A percentile compares a stretch with the other conserved stretches of the same genome.
Evolutionary conservation across 495 filamentous ascomycete species (phyloP).

Genomic region (Aspergillus funiculosus): DNA sequence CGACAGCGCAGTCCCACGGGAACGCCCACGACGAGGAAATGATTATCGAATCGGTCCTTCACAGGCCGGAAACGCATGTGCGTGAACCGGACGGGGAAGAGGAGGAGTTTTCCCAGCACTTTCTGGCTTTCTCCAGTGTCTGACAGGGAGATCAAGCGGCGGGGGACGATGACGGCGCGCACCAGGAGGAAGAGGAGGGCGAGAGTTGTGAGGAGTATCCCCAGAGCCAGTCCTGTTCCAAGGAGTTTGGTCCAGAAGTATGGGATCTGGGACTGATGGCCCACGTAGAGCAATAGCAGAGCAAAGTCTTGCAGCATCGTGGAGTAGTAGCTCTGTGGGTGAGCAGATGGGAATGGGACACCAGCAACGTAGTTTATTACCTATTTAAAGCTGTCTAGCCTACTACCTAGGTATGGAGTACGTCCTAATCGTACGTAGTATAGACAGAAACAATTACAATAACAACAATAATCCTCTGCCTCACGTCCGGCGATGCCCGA

Average conservation of each 20-base stretch:
- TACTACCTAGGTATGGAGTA: no score
- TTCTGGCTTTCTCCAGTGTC: constrained; percentile 5
- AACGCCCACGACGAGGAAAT: constrained; percentile 8
- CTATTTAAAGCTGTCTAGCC: no score
- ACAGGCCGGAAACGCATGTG: constrained; percentile 9
- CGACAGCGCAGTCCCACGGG: constrained; percentile 14
- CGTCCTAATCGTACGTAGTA: no score
- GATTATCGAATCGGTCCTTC: constrained; percentile 13
- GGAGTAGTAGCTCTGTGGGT: no score
- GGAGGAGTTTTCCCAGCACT: constrained; percentile 15
- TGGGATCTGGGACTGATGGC: constrained; percentile 2
- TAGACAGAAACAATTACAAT: no score
- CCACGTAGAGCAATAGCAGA: constrained; percentile 1
- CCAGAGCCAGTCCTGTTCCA: not conserved
- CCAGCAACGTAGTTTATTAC: no score
- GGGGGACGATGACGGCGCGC: not conserved
- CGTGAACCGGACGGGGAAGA: constrained; percentile 11
- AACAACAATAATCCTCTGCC: not conserved
- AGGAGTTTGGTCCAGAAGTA: constrained; percentile 1
- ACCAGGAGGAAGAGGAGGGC: not conserved
- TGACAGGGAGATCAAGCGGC: constrained; percentile 9
- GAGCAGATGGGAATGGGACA: no score
- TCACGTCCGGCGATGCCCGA: constrained; percentile 1
- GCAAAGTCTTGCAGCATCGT: constrained; percentile 4
- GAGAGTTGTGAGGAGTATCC: not conserved